Base-by-base conservation (phyloP, 1,284 basidiomycete species). In the Anthracocystis walkeri region DNA sequence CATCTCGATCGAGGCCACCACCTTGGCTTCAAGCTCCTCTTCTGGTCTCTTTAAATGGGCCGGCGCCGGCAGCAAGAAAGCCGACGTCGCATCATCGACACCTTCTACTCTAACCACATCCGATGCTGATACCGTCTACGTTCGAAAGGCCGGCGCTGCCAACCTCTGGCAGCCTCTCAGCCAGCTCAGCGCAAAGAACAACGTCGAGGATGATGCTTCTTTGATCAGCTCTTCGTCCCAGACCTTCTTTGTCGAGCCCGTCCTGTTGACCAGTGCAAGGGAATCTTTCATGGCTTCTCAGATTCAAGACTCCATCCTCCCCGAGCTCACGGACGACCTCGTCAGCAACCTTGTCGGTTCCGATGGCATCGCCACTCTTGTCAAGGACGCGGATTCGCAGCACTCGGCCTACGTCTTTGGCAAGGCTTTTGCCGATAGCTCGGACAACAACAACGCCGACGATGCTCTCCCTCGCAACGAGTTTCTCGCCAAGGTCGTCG, bases 191-290 rank as follows among this genome's bases (percentile, higher is more conserved):
- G 25, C 38, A 21, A 50, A 58, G 14, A 35, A 54, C 7, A 51
- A 23, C 27, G 56, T 56, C 35, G 64, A 75, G 18, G 69, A 57
- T 42, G 54, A 51, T 10, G 56, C 62, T 21, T 18, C 58, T 10
- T 46, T 65, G 46, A 45, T 69, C 46, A 49, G 53, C 23, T 20
- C 69, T 18, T 53, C 60, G 1, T 44, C 61, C n/a, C 60, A 62
- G 23, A 57, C 58, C 21, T 79, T 69, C 65, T 53, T 74, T 40
- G 55, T 80, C 64, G 75, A 80, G 66, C 77, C 79, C 23, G 67
- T 80, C 35, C 58, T 78, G 29, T 29, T 80, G 42, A 76, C 74
- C 29, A 70, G 78, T 63, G 75, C 79, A 11, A 63, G 68, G 25
- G 65, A 72, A 38, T 65, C 65, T 40, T 59, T 48, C 56, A 51